Conservation (phyloP, 345 rosid species). For the Adansonia digitata region DNA sequence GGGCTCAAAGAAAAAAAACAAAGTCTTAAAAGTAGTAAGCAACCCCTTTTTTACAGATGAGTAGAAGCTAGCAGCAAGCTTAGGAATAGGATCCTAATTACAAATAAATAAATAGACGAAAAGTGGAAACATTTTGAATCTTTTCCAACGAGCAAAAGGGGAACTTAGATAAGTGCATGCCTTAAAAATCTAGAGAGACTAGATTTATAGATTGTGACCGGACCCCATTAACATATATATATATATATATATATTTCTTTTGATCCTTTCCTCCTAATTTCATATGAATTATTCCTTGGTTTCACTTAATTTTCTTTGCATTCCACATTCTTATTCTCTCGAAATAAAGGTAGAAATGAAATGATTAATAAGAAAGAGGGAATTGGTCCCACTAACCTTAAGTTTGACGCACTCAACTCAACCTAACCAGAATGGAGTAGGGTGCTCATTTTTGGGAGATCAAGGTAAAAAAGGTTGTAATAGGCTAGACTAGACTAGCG, state of each 20-base stretch:
- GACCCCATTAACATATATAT: constrained; percentile 28
- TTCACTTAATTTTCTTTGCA: constrained; percentile 21
- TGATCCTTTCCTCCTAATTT: constrained; percentile 14
- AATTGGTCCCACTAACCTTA: constrained; percentile 27
- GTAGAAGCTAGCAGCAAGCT: constrained; percentile 1
- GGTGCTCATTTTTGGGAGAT: constrained; percentile 25
- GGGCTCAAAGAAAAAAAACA: constrained; percentile 23
- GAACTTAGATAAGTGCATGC: constrained; percentile 24
- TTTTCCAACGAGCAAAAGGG: constrained; percentile 38
- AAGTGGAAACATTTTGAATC: constrained; percentile 47
- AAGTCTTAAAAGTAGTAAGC: constrained; percentile 27
- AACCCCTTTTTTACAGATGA: constrained; percentile 17
- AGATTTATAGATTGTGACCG: constrained; percentile 31
- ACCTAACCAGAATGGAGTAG: constrained; percentile 26
- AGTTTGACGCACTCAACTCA: constrained; percentile 24
- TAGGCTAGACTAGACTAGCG: no score
- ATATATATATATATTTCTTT: neutral
- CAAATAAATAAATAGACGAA: constrained; percentile 13
- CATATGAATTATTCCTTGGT: constrained; percentile 13
- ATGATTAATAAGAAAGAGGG: constrained; percentile 14
- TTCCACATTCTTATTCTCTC: constrained; percentile 30
- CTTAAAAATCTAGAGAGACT: constrained; percentile 34
- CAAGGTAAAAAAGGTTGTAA: constrained; percentile 22
- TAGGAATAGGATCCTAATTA: constrained; percentile 23
- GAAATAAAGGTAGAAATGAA: constrained; percentile 28